Evolutionary conservation across 352 stramenopile genomes (phyloP), one percentile per base, ranked within the genome.

Genomic region (Globisporangium okanoganense): DNA sequence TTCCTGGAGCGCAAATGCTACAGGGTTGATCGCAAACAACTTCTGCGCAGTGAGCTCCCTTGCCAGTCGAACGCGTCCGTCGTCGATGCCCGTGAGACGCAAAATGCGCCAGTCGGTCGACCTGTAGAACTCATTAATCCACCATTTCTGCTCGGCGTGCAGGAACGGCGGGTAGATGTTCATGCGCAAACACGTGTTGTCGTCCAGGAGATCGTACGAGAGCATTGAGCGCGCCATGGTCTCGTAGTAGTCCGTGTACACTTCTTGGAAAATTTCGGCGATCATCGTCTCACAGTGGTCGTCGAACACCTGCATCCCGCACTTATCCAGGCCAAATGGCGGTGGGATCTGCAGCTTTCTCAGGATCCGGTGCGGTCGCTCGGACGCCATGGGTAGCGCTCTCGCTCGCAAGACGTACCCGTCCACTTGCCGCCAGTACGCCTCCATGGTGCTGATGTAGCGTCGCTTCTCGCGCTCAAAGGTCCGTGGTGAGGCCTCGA

Each of bases 121-220:
- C 35, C 74, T 71, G 62, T 96, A 92, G 25, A 56, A 63, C 29
- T 87, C 80, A 49, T 94, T 79, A 12, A 84, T 67, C 90, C 90
- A 97, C 87, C 87, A 96, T 55, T 90, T 88, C 25, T 95, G 79
- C 62, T 89, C 74, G 0, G 87, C 87, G 29, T 76, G 67, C 44
- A 97, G 62, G 56, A 94, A 94, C 24, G 77, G 73, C 13, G 72
- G 75, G 41, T 97, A 88, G 56, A 98, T 96, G 49, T 87, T 86
- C 62, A 97, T 78, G 27, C 76, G 72, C 61, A 82, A 62, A 33
- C 81, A 89, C 48, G 69, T 67, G 12, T 71, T 79, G 0, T 81
- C 76, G 59, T 97, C 88, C 10, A 94, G 65, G 3, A 98, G 65
- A 56, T 94, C 85, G 58, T 97, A 98, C 29, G 92, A 70, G 7